Evolutionary conservation across 257 asterid genomes (phyloP).

Genomic region (Penstemon eatonii): DNA sequence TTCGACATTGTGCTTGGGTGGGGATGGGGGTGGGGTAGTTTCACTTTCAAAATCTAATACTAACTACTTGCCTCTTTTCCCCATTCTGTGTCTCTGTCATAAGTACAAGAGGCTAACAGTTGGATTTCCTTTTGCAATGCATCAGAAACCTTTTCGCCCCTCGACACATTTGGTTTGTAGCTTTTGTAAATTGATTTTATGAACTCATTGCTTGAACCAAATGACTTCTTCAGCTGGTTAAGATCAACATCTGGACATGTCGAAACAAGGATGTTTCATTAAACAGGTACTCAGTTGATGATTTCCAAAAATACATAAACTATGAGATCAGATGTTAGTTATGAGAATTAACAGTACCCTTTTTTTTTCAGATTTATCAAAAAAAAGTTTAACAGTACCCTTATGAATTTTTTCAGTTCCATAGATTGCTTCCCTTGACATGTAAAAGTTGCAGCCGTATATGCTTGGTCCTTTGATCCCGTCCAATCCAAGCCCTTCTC

Average conservation of each 20-base stretch:
- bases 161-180: conserved; percentile 21
- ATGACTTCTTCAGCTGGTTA: conserved; percentile 35
- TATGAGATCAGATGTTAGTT: neutral
- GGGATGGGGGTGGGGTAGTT: neutral
- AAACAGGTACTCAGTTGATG: neutral
- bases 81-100: conserved; percentile 56
- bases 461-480: conserved; percentile 54
- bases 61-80: conserved; percentile 51
- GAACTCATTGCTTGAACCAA: conserved; percentile 64
- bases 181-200: conserved; percentile 34
- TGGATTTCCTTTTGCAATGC: conserved; percentile 34
- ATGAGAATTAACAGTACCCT: conserved; percentile 6
- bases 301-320: neutral
- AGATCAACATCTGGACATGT: conserved; percentile 41
- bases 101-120: conserved; percentile 50
- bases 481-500: conserved; percentile 49
- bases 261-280: neutral
- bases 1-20: neutral
- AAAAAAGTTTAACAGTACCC: conserved; percentile 9
- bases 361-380: too few species aligned
- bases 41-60: neutral
- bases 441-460: conserved; percentile 54
- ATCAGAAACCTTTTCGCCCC: conserved; percentile 26
- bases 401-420: conserved; percentile 31
- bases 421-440: conserved; percentile 52